Percentiles rank a stretch among this genome's conserved stretches.
phyloP scores from a whole-genome alignment of 768 basidiomycete species.

The Postia placenta region DNA sequence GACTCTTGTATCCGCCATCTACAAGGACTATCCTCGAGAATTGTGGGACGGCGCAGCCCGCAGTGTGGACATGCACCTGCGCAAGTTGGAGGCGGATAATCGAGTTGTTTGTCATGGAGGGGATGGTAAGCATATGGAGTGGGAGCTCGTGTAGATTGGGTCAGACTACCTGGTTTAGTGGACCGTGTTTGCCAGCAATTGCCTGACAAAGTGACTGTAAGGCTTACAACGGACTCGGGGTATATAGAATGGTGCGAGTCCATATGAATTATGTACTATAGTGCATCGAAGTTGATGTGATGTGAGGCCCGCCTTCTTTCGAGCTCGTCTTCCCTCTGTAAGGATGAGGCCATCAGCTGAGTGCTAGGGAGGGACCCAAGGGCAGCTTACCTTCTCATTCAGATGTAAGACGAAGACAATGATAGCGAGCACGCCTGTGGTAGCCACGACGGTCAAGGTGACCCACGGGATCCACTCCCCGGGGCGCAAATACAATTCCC shows the following conservation, averaged over 20 bases:
- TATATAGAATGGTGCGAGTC: slow-evolving; percentile 1
- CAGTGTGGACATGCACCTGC: slow-evolving; percentile 63
- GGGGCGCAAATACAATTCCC: slow-evolving; percentile 85
- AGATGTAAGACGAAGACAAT: slow-evolving; percentile 86
- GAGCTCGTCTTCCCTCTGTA: slow-evolving; percentile 87
- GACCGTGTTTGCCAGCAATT: background rate
- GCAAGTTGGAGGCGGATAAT: slow-evolving; percentile 65
- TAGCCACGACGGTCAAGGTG: slow-evolving; percentile 75
- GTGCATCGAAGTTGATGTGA: slow-evolving; percentile 95
- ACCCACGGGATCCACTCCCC: slow-evolving; percentile 99
- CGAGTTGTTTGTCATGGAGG: slow-evolving; percentile 44
- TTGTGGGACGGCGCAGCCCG: slow-evolving; percentile 70
- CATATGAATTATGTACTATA: slow-evolving; percentile 26
- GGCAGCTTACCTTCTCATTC: slow-evolving; percentile 76
- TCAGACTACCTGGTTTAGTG: background rate
- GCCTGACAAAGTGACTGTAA: slow-evolving; percentile 4
- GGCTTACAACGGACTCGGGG: slow-evolving; percentile 2
- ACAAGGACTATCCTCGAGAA: slow-evolving; percentile 63
- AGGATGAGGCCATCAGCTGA: background rate
- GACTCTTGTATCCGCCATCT: slow-evolving; percentile 60
- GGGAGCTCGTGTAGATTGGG: slow-evolving; percentile 38
- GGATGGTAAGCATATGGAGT: slow-evolving; percentile 42
- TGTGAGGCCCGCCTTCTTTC: slow-evolving; percentile 87
- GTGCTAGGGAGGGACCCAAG: background rate
- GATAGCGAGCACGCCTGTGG: slow-evolving; percentile 65